phyloP scores from a whole-genome alignment of 352 stramenopile species.

The Phytophthora rubi region DNA sequence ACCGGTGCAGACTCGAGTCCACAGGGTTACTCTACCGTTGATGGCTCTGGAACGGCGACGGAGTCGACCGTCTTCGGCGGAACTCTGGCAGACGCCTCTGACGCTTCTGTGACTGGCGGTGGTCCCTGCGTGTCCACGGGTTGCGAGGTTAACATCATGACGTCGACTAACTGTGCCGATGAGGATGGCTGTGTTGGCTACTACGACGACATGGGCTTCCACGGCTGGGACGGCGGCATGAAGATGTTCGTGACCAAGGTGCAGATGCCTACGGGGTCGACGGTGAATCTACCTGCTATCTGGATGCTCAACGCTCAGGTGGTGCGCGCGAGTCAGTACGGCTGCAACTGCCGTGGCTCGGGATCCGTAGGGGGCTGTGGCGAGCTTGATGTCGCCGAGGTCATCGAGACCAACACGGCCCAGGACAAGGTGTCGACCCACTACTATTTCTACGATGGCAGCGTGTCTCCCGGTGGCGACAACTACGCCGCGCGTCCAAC shows the following conservation, averaged over 20 bases:
- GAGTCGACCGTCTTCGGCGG: slow-evolving; percentile 55
- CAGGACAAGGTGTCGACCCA: slow-evolving; percentile 70
- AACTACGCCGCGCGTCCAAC: slow-evolving; percentile 51
- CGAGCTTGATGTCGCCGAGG: slow-evolving; percentile 77
- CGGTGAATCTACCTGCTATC: slow-evolving; percentile 70
- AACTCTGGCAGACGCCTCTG: slow-evolving; percentile 53
- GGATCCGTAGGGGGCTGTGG: slow-evolving; percentile 65
- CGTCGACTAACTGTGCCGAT: slow-evolving; percentile 52
- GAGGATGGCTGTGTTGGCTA: slow-evolving; percentile 65
- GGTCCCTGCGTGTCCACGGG: slow-evolving; percentile 66
- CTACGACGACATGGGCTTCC: slow-evolving; percentile 69
- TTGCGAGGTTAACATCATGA: slow-evolving; percentile 84
- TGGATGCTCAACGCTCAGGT: slow-evolving; percentile 85
- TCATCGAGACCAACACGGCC: slow-evolving; percentile 68
- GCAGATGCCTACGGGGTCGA: slow-evolving; percentile 53
- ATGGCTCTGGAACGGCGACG: slow-evolving; percentile 38
- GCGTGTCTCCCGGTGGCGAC: slow-evolving; percentile 49
- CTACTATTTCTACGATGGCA: slow-evolving; percentile 81
- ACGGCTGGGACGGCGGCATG: slow-evolving; percentile 75
- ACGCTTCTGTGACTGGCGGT: slow-evolving; percentile 44
- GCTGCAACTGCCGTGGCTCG: slow-evolving; percentile 75
- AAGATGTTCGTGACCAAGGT: slow-evolving; percentile 86
- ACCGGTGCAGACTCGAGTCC: slow-evolving; percentile 46
- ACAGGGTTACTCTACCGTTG: slow-evolving; percentile 48
- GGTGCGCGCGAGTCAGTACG: slow-evolving; percentile 71